phyloP scores from a whole-genome alignment of 371 early-diverging fungal species.

The Mucor plumbeus region DNA sequence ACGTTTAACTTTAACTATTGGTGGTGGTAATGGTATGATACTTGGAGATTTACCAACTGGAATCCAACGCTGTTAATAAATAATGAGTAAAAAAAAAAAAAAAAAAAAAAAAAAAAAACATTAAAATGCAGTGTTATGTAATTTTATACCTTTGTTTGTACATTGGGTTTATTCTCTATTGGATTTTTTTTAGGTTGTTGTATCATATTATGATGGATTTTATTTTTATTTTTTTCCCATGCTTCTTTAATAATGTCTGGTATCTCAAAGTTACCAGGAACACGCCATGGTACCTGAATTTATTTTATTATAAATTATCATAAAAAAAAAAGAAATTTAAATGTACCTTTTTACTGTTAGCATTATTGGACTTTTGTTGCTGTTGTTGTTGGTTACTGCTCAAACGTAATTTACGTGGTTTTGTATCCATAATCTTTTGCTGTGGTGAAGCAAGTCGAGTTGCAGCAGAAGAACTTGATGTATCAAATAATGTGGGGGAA shows the following conservation, averaged over 20 bases:
- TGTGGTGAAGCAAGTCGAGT: slow-evolving; percentile 28
- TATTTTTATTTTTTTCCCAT: slow-evolving; percentile 35
- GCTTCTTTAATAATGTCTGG: slow-evolving; percentile 57
- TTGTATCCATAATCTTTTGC: slow-evolving; percentile 16
- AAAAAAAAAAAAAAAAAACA: background rate
- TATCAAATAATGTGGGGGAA: slow-evolving; percentile 30
- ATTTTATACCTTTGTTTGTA: slow-evolving; percentile 25
- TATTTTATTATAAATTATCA: background rate
- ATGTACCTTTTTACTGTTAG: slow-evolving; percentile 8
- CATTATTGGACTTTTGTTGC: background rate
- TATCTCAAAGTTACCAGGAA: slow-evolving; percentile 53
- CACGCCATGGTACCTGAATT: slow-evolving; percentile 50
- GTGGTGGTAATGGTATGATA: slow-evolving; percentile 48
- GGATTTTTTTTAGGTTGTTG: slow-evolving; percentile 17
- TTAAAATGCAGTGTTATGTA: background rate
- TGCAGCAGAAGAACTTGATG: slow-evolving; percentile 29
- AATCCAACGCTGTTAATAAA: slow-evolving; percentile 40
- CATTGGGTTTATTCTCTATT: slow-evolving; percentile 12
- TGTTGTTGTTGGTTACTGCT: background rate
- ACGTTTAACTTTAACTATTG: slow-evolving; percentile 32
- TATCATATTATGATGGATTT: slow-evolving; percentile 12
- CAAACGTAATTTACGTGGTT: slow-evolving; percentile 14
- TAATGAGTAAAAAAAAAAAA: background rate
- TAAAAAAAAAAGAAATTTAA: background rate
- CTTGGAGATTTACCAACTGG: slow-evolving; percentile 46